A percentile compares a stretch with the other conserved stretches of the same genome.
Evolutionary conservation across 2,329 filamentous ascomycete genomes (phyloP).

Genomic region (Fusarium oxysporum): DNA sequence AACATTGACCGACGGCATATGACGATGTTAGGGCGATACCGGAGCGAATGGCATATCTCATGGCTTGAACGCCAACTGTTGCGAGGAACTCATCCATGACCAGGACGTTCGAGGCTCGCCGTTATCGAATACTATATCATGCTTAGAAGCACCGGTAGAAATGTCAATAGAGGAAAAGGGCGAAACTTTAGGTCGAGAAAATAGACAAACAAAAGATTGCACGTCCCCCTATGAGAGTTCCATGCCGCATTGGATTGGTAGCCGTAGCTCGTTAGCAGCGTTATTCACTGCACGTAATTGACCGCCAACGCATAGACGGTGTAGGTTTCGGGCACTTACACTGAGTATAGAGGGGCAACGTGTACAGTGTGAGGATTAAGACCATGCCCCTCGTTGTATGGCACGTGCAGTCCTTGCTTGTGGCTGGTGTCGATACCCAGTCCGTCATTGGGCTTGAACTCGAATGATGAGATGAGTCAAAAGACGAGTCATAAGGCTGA

Average conservation of each 20-base stretch:
- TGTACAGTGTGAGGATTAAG: constrained; percentile 38
- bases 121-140: constrained; percentile 22
- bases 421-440: constrained; percentile 25
- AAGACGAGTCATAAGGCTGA: constrained; percentile 5
- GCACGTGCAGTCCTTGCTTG: constrained; percentile 28
- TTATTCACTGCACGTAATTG: constrained; percentile 35
- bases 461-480: not conserved
- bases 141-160: constrained; percentile 4
- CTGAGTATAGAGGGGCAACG: constrained; percentile 27
- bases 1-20: constrained; percentile 86
- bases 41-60: constrained; percentile 92
- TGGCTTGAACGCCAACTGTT: constrained; percentile 73
- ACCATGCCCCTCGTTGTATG: constrained; percentile 24
- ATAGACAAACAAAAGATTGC: constrained; percentile 11
- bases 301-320: constrained; percentile 19
- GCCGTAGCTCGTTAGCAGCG: constrained; percentile 15
- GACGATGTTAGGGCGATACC: constrained; percentile 86
- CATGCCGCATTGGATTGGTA: constrained; percentile 30
- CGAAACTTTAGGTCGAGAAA: not conserved
- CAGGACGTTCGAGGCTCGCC: constrained; percentile 12
- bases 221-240: constrained; percentile 18
- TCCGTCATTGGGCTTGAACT: constrained; percentile 12
- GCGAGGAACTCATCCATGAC: constrained; percentile 76
- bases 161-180: not conserved
- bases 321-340: constrained; percentile 17